Conservation (phyloP, 805 yeast species). For the Cyberlindnera galapagoensis region DNA sequence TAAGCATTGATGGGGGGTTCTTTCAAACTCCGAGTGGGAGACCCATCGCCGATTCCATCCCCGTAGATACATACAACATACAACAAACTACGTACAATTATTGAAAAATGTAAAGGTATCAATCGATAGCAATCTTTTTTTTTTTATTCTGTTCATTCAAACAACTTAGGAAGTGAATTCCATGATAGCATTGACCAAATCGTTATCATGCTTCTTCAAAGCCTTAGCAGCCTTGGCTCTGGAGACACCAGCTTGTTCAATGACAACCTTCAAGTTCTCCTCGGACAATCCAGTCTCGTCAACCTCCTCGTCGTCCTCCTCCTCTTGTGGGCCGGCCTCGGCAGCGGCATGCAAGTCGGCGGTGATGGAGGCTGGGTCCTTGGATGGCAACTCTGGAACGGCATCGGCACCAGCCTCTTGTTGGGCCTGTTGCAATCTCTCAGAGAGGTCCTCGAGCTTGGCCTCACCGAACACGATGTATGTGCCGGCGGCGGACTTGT, state of each 20-base stretch:
- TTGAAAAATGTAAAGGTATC: too few species aligned
- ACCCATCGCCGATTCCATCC: too few species aligned
- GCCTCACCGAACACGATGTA: slow-evolving; percentile 98
- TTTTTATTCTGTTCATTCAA: neutral
- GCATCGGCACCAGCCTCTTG: slow-evolving; percentile 32
- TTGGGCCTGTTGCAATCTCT: slow-evolving; percentile 80
- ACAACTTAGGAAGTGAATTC: slow-evolving; percentile 39
- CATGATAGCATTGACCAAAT: slow-evolving; percentile 95
- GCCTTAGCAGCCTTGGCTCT: slow-evolving; percentile 90
- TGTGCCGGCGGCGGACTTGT: slow-evolving; percentile 87
- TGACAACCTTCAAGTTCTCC: slow-evolving; percentile 78
- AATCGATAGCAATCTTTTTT: neutral
- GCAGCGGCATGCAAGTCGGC: slow-evolving; percentile 75
- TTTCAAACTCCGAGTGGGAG: too few species aligned
- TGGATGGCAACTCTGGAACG: slow-evolving; percentile 53
- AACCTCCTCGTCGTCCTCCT: slow-evolving; percentile 58
- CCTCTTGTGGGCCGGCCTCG: slow-evolving; percentile 37
- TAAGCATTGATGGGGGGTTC: too few species aligned
- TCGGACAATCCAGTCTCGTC: slow-evolving; percentile 82
- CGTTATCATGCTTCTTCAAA: slow-evolving; percentile 81
- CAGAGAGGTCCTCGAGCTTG: slow-evolving; percentile 88
- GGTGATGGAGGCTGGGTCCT: slow-evolving; percentile 72
- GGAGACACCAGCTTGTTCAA: slow-evolving; percentile 87
- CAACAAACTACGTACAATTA: too few species aligned
- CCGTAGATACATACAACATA: too few species aligned